A percentile compares a stretch with the other conserved stretches of the same genome.
Conservation (phyloP, 2,329 filamentous ascomycete species). For the Cladosporium oxysporum region DNA sequence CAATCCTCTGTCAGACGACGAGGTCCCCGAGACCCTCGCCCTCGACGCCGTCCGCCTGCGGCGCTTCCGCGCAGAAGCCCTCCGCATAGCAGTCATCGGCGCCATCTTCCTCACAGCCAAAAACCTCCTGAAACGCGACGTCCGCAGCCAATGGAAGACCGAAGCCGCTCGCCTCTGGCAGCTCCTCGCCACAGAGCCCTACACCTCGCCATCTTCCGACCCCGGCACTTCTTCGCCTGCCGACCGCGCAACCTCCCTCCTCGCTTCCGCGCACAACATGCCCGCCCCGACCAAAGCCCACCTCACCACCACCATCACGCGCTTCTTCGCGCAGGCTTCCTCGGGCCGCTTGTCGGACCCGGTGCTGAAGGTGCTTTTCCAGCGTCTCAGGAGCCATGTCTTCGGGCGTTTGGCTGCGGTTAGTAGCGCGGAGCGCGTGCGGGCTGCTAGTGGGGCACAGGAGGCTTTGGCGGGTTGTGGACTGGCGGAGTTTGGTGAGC, state of each 20-base stretch:
- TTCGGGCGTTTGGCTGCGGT: slow-evolving; percentile 64
- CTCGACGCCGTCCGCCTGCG: slow-evolving; percentile 67
- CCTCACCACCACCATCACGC: slow-evolving; percentile 46
- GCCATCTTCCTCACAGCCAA: slow-evolving; percentile 78
- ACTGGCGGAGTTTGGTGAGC: slow-evolving; percentile 71
- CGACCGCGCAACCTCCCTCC: slow-evolving; percentile 48
- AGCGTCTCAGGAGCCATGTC: slow-evolving; percentile 67
- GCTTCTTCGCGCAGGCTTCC: slow-evolving; percentile 56
- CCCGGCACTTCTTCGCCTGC: slow-evolving; percentile 29
- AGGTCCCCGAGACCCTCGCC: slow-evolving; percentile 71
- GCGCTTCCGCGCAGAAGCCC: slow-evolving; percentile 57
- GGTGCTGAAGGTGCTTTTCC: slow-evolving; percentile 67
- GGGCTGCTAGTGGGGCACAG: slow-evolving; percentile 66
- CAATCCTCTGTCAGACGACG: slow-evolving; percentile 52
- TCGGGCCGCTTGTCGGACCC: slow-evolving; percentile 57
- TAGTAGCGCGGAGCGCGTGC: slow-evolving; percentile 69
- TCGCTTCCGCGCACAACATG: slow-evolving; percentile 54
- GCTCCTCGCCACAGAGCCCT: slow-evolving; percentile 63
- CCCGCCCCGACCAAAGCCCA: slow-evolving; percentile 48
- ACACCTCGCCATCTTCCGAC: slow-evolving; percentile 44
- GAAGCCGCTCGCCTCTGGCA: slow-evolving; percentile 71
- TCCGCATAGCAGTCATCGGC: slow-evolving; percentile 70
- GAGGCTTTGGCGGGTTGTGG: slow-evolving; percentile 71
- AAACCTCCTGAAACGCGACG: slow-evolving; percentile 79
- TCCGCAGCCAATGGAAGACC: slow-evolving; percentile 73